Conservation (phyloP, 805 yeast genomes). For the Cyberlindnera misumaiensis region DNA sequence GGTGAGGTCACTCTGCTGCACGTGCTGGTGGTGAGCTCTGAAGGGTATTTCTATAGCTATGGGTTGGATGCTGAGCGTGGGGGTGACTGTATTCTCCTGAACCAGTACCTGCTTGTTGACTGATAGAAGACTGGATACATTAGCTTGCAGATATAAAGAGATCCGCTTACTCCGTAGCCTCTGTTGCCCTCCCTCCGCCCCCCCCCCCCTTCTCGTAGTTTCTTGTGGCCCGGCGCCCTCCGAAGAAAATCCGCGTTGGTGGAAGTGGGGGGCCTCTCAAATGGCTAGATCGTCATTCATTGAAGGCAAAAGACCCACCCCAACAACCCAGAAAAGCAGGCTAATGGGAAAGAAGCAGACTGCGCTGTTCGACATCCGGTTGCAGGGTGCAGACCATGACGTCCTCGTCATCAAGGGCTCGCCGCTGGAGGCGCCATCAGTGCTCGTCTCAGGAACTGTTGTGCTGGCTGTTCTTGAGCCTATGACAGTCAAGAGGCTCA, state of each 20-base stretch:
- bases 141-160: not conserved
- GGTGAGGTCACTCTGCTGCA: conserved; percentile 30
- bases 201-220: too few species aligned
- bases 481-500: conserved; percentile 54
- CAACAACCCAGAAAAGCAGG: not conserved
- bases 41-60: conserved; percentile 77
- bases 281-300: too few species aligned
- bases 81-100: conserved; percentile 80
- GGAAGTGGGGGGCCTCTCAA: too few species aligned
- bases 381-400: conserved; percentile 65
- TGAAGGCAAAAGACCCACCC: too few species aligned
- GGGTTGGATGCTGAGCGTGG: conserved; percentile 82
- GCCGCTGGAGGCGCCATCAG: conserved; percentile 71
- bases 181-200: too few species aligned
- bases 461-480: conserved; percentile 75
- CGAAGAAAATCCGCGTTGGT: too few species aligned
- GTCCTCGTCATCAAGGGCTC: conserved; percentile 78
- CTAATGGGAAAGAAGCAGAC: conserved; percentile 22
- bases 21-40: conserved; percentile 70
- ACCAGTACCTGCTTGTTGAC: conserved; percentile 52
- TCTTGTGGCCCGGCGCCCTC: too few species aligned
- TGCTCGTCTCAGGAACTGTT: conserved; percentile 67
- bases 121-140: not conserved
- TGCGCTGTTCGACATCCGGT: conserved; percentile 44
- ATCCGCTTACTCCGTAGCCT: too few species aligned